Conservation (phyloP, 257 asterid genomes). For the Prunella vulgaris region DNA sequence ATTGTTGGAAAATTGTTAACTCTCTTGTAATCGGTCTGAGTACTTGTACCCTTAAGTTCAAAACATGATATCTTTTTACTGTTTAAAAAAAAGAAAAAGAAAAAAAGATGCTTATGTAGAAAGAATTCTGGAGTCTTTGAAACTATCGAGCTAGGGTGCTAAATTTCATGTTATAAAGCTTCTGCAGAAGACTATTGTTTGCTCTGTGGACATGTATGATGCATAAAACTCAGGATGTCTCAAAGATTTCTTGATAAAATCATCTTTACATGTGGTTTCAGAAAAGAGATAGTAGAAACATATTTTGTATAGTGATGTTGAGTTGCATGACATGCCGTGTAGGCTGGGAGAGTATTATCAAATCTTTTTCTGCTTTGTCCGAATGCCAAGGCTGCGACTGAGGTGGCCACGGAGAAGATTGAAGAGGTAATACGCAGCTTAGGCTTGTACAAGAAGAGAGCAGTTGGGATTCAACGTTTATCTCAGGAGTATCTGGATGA, state of each 20-base stretch:
- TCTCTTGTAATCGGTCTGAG: no score
- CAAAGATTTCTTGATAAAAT: neutral
- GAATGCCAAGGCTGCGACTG: slow-evolving; percentile 57
- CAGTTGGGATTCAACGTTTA: slow-evolving; percentile 44
- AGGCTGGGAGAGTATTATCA: slow-evolving; percentile 48
- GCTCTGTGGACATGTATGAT: neutral
- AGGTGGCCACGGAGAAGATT: slow-evolving; percentile 44
- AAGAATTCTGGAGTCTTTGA: no score
- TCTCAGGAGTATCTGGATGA: slow-evolving; percentile 53
- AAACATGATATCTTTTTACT: no score
- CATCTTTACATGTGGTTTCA: neutral
- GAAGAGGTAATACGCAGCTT: slow-evolving; percentile 53
- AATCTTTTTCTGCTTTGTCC: slow-evolving; percentile 65
- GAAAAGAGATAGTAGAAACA: neutral
- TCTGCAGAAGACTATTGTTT: neutral
- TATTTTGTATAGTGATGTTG: neutral
- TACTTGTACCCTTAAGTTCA: no score
- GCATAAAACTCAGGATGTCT: neutral
- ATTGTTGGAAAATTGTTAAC: no score
- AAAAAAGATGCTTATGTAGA: no score
- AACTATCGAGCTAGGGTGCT: no score
- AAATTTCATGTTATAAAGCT: neutral
- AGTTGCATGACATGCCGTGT: slow-evolving; percentile 8
- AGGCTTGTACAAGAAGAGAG: slow-evolving; percentile 62
- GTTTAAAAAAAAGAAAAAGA: no score